Percentiles rank a stretch among this genome's conserved stretches.
These are phyloP conservation scores for Aspergillus leporis DNA, from an alignment of 495 filamentous ascomycete species.

Conservation along the genomic window DNA sequence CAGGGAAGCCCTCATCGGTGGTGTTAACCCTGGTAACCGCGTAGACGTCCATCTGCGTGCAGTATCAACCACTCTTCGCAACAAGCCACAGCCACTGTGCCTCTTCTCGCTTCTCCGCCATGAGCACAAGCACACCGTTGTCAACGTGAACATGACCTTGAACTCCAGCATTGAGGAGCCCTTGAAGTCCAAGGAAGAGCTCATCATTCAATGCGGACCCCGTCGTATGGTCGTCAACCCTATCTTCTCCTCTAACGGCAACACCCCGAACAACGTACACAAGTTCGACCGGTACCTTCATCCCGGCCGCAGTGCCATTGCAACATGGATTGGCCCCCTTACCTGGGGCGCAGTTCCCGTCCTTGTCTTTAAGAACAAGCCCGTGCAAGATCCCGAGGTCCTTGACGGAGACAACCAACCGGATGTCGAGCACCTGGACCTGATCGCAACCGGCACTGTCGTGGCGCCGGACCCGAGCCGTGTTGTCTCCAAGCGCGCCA, in stretches of 20 bases:
- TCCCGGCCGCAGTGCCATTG: constrained; percentile 86
- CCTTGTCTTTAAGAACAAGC: constrained; percentile 74
- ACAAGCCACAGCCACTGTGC: constrained; percentile 59
- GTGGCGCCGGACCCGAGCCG: constrained; percentile 76
- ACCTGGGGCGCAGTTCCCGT: constrained; percentile 90
- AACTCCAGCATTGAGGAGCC: constrained; percentile 68
- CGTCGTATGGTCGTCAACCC: constrained; percentile 85
- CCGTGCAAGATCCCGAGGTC: constrained; percentile 38
- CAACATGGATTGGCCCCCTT: constrained; percentile 84
- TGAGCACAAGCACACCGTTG: constrained; percentile 86
- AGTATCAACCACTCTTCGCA: constrained; percentile 62
- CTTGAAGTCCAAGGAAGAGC: constrained; percentile 83
- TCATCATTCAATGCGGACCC: constrained; percentile 86
- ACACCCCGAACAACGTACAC: constrained; percentile 91
- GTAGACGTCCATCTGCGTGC: constrained; percentile 78
- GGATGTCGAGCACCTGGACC: constrained; percentile 50
- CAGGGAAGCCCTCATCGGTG: constrained; percentile 80
- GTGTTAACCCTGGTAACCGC: constrained; percentile 77
- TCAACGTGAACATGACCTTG: constrained; percentile 84
- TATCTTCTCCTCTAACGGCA: constrained; percentile 79
- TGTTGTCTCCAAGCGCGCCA: constrained; percentile 89
- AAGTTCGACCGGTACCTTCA: constrained; percentile 94
- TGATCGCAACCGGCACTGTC: constrained; percentile 83
- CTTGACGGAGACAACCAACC: constrained; percentile 39
- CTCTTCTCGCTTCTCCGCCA: constrained; percentile 87